Base-by-base conservation (phyloP, 148 eudicot species). In the Rhododendron kiyosumense region DNA sequence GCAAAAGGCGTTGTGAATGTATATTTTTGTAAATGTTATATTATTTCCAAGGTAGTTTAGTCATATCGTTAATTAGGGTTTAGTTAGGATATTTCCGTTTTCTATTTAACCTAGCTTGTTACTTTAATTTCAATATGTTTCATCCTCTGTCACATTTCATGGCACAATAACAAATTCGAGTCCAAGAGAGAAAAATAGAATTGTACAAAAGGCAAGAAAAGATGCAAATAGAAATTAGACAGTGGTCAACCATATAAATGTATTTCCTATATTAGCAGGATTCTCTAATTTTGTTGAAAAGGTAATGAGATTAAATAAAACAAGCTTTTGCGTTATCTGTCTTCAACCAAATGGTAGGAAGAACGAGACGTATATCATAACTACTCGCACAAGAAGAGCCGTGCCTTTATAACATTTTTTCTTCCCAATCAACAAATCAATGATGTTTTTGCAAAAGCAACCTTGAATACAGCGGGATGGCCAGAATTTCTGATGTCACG, bases 121-220 rank as follows among this genome's bases (percentile, higher is more conserved):
- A n/a, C n/a, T n/a, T n/a, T n/a, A n/a, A n/a, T n/a, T n/a, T n/a
- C n/a, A n/a, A n/a, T n/a, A n/a, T n/a, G n/a, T 32, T 59, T 90
- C 88, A 18, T 90, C 88, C 1, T 84, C 90, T 89, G 77, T 73
- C 74, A 3, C 18, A 13, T 52, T 24, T 73, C 54, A n/a, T n/a
- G 30, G 38, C 73, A 82, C 32, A 61, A 22, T 12, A 82, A 81
- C n/a, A 30, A 82, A 11, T 22, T 61, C 1, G 5, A 11, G 20
- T 24, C 22, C 57, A 32, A 11, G n/a, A 46, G 5, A 78, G 26
- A 3, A 46, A 45, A 24, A n/a, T 12, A 46, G 22, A 28, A 80
- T 48, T 49, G 24, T n/a, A 6, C 41, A 43, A 1, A 11, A 26
- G 28, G 11, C 30, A 69, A 65, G 71, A 65, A 69, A 69, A 69